Evolutionary conservation across 768 basidiomycete species (phyloP).

Genomic region (Tulasnella sp.): DNA sequence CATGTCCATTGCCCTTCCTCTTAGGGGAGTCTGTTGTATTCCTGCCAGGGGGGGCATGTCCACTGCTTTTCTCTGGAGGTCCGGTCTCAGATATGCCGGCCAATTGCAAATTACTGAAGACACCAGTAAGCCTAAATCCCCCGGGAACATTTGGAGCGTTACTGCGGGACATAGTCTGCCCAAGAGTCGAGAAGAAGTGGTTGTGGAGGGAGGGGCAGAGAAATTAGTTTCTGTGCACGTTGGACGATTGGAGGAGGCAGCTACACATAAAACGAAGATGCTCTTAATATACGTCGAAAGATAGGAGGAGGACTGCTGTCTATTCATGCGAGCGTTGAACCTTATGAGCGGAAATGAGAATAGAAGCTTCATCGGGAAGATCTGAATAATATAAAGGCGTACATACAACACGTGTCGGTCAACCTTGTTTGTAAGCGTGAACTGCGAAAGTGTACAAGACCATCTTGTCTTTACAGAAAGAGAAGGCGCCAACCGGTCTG

Average conservation of each 20-base stretch:
- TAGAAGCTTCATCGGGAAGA: background rate
- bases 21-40: too few relatives aligned
- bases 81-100: too few relatives aligned
- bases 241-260: background rate
- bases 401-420: background rate
- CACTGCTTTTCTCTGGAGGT: background rate
- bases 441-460: background rate
- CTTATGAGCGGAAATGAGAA: background rate
- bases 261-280: background rate
- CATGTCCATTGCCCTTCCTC: background rate
- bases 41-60: background rate
- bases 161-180: too few relatives aligned
- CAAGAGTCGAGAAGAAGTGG: too few relatives aligned
- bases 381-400: background rate
- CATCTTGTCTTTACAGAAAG: background rate
- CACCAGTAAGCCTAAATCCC: too few relatives aligned
- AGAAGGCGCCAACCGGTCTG: background rate
- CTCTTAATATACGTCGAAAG: background rate
- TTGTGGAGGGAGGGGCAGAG: too few relatives aligned
- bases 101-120: too few relatives aligned
- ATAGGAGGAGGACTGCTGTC: background rate
- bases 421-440: too few relatives aligned
- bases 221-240: too few relatives aligned
- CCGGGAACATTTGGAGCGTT: too few relatives aligned
- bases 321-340: background rate